Evolutionary conservation across 805 yeast genomes (phyloP).

Genomic region (Barnettozyma salicaria): DNA sequence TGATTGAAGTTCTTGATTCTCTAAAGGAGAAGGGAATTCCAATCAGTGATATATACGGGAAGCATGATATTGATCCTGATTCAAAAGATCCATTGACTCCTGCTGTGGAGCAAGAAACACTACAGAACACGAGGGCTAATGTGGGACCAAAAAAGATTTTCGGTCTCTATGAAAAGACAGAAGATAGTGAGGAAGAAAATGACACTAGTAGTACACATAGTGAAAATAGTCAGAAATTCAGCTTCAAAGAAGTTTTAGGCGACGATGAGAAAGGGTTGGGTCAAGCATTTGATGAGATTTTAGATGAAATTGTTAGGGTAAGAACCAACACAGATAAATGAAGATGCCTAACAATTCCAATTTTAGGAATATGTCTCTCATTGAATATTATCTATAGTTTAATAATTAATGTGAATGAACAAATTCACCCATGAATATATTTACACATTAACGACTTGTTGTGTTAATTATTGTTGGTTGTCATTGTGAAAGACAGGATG

Average conservation of each 20-base stretch:
- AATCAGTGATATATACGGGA: constrained; percentile 30
- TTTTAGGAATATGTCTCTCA: too few relatives aligned
- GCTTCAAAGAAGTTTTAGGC: too few relatives aligned
- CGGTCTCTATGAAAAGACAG: too few relatives aligned
- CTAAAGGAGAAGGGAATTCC: constrained; percentile 37
- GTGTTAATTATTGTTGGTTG: too few relatives aligned
- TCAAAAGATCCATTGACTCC: too few relatives aligned
- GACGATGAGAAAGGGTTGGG: constrained; percentile 5
- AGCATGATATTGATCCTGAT: constrained; percentile 4
- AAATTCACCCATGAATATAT: too few relatives aligned
- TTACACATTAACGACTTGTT: too few relatives aligned
- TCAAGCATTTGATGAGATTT: constrained; percentile 11
- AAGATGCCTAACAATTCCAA: too few relatives aligned
- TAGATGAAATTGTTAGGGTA: constrained; percentile 10
- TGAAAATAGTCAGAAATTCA: not conserved
- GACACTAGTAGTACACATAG: constrained; percentile 4
- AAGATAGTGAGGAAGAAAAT: too few relatives aligned
- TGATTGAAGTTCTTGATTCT: constrained; percentile 33
- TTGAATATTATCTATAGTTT: not conserved
- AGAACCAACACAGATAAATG: constrained; percentile 3
- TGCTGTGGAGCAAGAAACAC: constrained; percentile 18
- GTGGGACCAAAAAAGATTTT: constrained; percentile 2
- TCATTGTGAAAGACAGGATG: too few relatives aligned
- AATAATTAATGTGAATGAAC: not conserved
- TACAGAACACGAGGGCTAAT: constrained; percentile 16